Percentiles rank a stretch among this genome's conserved stretches.
Evolutionary conservation across 1,139 yeast genomes (phyloP).

Genomic region (Schwanniomyces etchellsii): DNA sequence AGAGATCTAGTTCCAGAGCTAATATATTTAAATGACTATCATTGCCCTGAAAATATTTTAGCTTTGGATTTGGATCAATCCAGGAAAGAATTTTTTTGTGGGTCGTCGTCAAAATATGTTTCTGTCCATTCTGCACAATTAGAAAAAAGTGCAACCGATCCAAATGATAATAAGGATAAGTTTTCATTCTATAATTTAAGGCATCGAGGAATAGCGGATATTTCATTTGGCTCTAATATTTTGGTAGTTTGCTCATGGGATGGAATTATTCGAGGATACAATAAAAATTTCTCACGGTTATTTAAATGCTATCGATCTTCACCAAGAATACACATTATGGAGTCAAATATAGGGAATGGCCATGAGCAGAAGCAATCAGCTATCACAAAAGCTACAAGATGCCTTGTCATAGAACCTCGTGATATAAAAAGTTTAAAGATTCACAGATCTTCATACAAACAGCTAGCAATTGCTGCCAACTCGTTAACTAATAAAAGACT

Average conservation of each 20-base stretch:
- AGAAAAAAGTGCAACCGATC: too few relatives aligned
- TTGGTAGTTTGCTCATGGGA: constrained; percentile 36
- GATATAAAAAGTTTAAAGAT: not conserved
- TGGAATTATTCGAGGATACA: constrained; percentile 25
- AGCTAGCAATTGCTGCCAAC: not conserved
- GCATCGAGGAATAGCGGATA: constrained; percentile 18
- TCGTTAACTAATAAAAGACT: not conserved
- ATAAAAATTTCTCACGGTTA: constrained; percentile 6
- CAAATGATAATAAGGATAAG: too few relatives aligned
- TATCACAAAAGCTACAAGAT: not conserved
- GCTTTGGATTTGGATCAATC: constrained; percentile 19
- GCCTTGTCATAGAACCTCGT: not conserved
- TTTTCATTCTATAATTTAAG: constrained; percentile 9
- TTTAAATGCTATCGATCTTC: constrained; percentile 2
- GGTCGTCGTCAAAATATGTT: constrained; percentile 37
- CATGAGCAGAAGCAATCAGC: constrained; percentile 10
- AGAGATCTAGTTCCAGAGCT: constrained; percentile 15
- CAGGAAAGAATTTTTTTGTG: constrained; percentile 24
- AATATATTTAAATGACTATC: constrained; percentile 21
- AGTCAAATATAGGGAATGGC: constrained; percentile 5
- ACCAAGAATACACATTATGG: constrained; percentile 5
- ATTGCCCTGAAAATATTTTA: constrained; percentile 49
- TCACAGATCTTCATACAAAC: not conserved
- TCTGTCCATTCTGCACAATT: too few relatives aligned
- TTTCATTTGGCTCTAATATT: constrained; percentile 7